Percentiles rank a stretch among this genome's conserved stretches.
Conservation (phyloP, 106 monocot species). For the Acorus calamus region DNA sequence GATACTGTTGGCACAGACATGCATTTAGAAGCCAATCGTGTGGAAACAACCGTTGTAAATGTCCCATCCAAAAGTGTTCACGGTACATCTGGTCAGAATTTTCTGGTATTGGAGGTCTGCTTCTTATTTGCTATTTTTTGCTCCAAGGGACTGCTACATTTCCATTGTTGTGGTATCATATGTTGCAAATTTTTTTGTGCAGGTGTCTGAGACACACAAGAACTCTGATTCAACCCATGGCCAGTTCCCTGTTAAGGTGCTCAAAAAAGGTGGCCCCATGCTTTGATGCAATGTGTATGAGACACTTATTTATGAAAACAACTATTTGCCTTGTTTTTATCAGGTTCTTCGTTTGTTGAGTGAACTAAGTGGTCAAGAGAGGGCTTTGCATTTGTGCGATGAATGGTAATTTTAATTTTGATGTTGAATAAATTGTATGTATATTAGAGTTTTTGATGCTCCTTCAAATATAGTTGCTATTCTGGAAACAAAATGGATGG, state of each 20-base stretch:
- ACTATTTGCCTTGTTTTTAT: constrained; percentile 2
- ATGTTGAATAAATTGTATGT: neutral
- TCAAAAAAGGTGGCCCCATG: neutral
- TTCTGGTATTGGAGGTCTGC: constrained; percentile 85
- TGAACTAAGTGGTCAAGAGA: constrained; percentile 62
- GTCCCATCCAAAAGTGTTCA: constrained; percentile 8
- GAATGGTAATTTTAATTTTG: constrained; percentile 58
- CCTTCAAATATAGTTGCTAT: neutral
- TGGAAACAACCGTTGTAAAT: neutral
- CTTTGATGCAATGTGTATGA: no score
- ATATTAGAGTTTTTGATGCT: neutral
- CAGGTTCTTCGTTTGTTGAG: constrained; percentile 84
- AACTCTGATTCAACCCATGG: constrained; percentile 16
- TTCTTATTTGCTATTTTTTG: neutral
- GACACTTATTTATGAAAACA: neutral
- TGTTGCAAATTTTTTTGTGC: neutral
- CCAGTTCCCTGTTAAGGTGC: constrained; percentile 57
- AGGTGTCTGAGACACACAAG: constrained; percentile 83
- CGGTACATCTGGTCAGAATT: constrained; percentile 24
- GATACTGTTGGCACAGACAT: neutral
- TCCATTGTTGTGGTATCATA: neutral
- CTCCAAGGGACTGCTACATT: neutral
- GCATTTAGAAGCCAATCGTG: neutral
- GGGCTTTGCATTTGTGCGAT: constrained; percentile 59
- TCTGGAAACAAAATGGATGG: no score